Evolutionary conservation across 805 yeast genomes (phyloP), one percentile per base, ranked within the genome.

Genomic region (Metschnikowia baotianmanensis): DNA sequence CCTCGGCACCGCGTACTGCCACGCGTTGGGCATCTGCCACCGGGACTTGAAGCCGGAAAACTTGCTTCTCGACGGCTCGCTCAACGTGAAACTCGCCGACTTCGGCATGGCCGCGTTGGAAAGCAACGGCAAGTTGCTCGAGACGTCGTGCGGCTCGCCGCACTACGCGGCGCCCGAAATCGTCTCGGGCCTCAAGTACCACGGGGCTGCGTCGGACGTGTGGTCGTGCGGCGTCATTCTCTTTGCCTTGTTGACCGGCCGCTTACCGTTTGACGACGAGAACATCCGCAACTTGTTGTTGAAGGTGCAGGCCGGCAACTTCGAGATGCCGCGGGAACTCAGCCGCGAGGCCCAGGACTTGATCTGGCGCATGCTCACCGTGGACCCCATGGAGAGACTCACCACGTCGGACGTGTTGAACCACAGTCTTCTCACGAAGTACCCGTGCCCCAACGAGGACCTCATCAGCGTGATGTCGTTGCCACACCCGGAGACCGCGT

Each of bases 81-180:
- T 78, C 45, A 81, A 79, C 50, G 83, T 86, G 40, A 85, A 85
- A 55, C 78, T 86, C 50, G 93, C 93, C 3, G 95, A 86, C 64
- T 86, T 86, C 56, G 95, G 95, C 40, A 86, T 86, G 95, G 95
- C 95, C 20, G 93, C 93, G 17, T 67, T 86, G 45, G 91, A 86
- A 58, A 74, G 80, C 46, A 78, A 78, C 42, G 86, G 82, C 39
- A 77, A 77, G 58, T 64, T 86, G 40, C 67, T 86, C 38, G 88
- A 83, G 59, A 86, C 95, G 4, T 80, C 87, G 12, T 86, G 95
- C 67, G 95, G 95, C 4, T 83, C 90, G 17, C 95, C 95, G 15
- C 95, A 86, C 65, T 86, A 86, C 61, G 93, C 93, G 6, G 86
- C 95, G 2, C 95, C 95, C 0, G 95, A 86, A 62, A 85, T 86